Base-by-base conservation (phyloP, 78 protist genomes). In the Isochrysis galbana region DNA sequence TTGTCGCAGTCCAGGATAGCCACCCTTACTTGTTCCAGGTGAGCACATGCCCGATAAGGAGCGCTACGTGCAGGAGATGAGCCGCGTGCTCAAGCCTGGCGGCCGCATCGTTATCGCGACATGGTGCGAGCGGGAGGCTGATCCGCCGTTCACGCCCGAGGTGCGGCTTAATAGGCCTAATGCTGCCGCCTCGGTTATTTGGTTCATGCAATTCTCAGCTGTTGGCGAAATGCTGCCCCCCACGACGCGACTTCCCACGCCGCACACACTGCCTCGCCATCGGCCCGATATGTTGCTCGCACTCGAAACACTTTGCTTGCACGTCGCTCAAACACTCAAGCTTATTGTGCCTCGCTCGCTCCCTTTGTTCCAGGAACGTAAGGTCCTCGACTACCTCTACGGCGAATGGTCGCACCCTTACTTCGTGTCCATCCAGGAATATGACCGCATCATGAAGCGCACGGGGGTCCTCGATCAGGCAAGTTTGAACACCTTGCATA, bases 391-490 rank as follows among this genome's bases (percentile, higher is more conserved):
- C 46, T 93, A 86, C 89, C 89, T 93, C 41, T 93, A 93, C 74
- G 91, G 89, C 29, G 94, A 93, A 89, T 93, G 94, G 94, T 70
- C 94, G 69, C 94, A 93, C n/a, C 94, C 94, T 17, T 87, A 93
- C 91, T 93, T 93, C 87, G 51, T 93, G 42, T 93, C 94, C 38
- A 72, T 93, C 39, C 69, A 93, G 90, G 91, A 86, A 69, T 93
- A 93, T 51, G 87, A 1, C 42, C 67, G 87, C 69, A 80, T 88
- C 46, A 90, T 90, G 92, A 23, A 32, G 36, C 14, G 72, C 77
- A 39, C 91, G 34, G 72, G 72, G 19, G 22, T n/a, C 22, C 69
- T 48, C 11, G 22, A n/a, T 25, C 1, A 23, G 36, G 54, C 19
- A 19, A 54, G n/a, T n/a, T n/a, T n/a, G n/a, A n/a, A n/a, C n/a